Base-by-base conservation (phyloP, 441 rosid species). In the Aquilaria agallochum region DNA sequence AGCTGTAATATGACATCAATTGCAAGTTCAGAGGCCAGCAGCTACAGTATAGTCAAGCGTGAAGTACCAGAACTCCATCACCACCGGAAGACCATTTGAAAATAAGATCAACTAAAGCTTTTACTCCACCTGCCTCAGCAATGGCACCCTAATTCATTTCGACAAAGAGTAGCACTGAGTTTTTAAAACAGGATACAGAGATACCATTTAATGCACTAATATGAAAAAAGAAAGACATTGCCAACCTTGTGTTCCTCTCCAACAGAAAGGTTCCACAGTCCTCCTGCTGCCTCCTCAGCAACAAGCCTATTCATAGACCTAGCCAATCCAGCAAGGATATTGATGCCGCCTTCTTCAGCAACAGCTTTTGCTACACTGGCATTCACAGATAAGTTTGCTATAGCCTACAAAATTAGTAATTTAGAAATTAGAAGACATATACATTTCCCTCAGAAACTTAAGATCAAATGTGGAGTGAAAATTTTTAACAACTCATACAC, bases 201-300 rank as follows among this genome's bases (percentile, higher is more conserved):
- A 40, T 40, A 7, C 31, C n/a, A 33, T 13, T 32, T 8, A 48
- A 52, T 31, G 3, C 48, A 51, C 71, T 56, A 5, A 59, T 42
- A 33, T n/a, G 53, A n/a, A 48, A 55, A 60, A 60, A 34, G 33
- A 56, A 61, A 45, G 10, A 27, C 42, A 61, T 40, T 58, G 33
- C 42, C 66, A 73, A 86, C 98, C 93, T 95, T 95, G 79, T 95
- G 99, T 69, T 92, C 99, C 82, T 95, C 99, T 75, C 99, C 99
- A 9, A 95, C 98, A 6, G 99, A 95, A 65, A 95, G 97, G 77
- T 95, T 95, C 99, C 99, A 95, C 27, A 92, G 78, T 60, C 99
- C 99, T 68, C 99, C 99, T 50, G 98, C 98, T 63, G 99, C 99
- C 80, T 92, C 99, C 74, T 95, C 99, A 15, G 97, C 98, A 56